Evolutionary conservation across 2,329 filamentous ascomycete genomes (phyloP).

Genomic region (Fusarium metavorans): DNA sequence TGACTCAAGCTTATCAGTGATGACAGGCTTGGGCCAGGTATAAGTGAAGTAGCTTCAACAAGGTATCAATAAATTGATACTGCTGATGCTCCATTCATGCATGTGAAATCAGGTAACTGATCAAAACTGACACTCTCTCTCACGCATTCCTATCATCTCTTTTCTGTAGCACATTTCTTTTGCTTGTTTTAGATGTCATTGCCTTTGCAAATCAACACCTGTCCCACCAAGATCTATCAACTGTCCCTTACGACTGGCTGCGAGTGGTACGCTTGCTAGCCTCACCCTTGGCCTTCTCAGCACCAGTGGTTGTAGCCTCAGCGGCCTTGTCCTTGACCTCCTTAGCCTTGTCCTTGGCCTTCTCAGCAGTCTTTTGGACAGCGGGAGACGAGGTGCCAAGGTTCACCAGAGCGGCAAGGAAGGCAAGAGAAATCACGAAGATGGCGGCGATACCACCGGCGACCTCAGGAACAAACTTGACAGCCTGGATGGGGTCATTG

Average conservation of each 20-base stretch:
- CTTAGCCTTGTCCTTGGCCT: constrained; percentile 77
- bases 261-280: constrained; percentile 70
- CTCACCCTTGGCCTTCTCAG: constrained; percentile 83
- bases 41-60: constrained; percentile 18
- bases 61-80: constrained; percentile 29
- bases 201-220: constrained; percentile 4
- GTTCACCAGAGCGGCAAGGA: constrained; percentile 76
- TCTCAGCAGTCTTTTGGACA: constrained; percentile 77
- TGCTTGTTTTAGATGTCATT: constrained; percentile 9
- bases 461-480: constrained; percentile 92
- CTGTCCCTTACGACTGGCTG: constrained; percentile 62
- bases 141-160: constrained; percentile 21
- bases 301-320: constrained; percentile 69
- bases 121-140: constrained; percentile 37
- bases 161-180: constrained; percentile 10
- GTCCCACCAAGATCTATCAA: not conserved
- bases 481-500: constrained; percentile 83
- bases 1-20: constrained; percentile 1
- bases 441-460: constrained; percentile 82
- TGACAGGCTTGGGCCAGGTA: not conserved
- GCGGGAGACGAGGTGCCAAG: constrained; percentile 75
- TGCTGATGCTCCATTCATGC: constrained; percentile 33
- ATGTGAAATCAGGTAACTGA: constrained; percentile 27
- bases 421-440: constrained; percentile 75
- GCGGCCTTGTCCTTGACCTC: constrained; percentile 76